Evolutionary conservation across 768 basidiomycete genomes (phyloP), one percentile per base, ranked within the genome.

Genomic region (Xanthoconium purpureum): DNA sequence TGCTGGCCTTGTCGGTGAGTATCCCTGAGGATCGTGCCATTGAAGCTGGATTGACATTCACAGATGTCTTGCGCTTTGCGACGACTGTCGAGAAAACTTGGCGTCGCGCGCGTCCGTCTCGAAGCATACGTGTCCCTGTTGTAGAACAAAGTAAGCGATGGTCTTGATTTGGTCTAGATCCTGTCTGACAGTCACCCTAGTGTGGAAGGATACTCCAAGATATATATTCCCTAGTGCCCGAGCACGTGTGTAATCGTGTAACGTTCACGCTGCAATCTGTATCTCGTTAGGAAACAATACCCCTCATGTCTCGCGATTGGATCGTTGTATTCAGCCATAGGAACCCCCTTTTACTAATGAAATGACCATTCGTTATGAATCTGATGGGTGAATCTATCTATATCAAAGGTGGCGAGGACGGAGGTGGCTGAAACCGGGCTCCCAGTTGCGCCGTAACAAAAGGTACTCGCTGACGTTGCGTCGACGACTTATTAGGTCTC

Each of bases 1-100:
- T 91, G 88, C 63, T 91, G 89, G 89, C 89, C 89, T n/a, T 91
- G 89, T 68, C 81, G 89, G 86, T 88, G 55, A 64, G 80, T 66
- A 50, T n/a, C 10, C 18, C 11, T 4, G 40, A 30, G 46, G 30
- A 38, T 17, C 24, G 47, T 11, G 3, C 11, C 15, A 5, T 42
- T 18, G 18, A 45, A 47, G 40, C 18, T 20, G 7, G 52, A 56
- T 47, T 56, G 47, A 58, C 51, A 2, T 12, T 24, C 11, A 30
- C 54, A 81, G 80, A 47, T 83, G 80, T 59, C 73, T 82, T 17
- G 75, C 81, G 2, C 61, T 82, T 32, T 82, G 80, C 57, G 80
- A 82, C 39, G 80, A 83, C 65, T 82, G 80, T 56, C 74, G 80
- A 54, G 74, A 74, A 54, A 82, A 82, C 64, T 66, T 82, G 42